Conservation (phyloP, 148 eudicot species). For the Nepenthes mirabilis region DNA sequence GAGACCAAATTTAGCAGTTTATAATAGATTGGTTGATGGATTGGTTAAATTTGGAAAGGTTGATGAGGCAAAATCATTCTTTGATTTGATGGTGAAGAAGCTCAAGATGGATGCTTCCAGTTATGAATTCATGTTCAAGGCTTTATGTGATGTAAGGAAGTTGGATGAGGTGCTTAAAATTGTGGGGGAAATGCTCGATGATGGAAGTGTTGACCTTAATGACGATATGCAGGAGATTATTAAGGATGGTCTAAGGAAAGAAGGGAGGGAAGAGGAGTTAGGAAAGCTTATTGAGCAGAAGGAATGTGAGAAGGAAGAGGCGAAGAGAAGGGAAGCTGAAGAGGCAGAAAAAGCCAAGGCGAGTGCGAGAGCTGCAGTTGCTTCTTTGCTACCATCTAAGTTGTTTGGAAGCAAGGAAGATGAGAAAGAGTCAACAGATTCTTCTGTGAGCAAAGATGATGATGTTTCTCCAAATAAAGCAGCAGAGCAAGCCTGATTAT, state of each 20-base stretch:
- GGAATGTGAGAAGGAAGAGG: constrained; percentile 80
- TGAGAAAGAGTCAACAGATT: constrained; percentile 14
- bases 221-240: constrained; percentile 69
- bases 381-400: constrained; percentile 64
- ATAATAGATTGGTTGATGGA: constrained; percentile 65
- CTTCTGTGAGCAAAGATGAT: constrained; percentile 4
- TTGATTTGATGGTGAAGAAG: constrained; percentile 82
- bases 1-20: constrained; percentile 69
- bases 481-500: neutral
- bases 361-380: constrained; percentile 42
- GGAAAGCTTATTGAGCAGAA: constrained; percentile 52
- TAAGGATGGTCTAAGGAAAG: constrained; percentile 50
- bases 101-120: constrained; percentile 75
- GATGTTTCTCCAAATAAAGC: constrained; percentile 9
- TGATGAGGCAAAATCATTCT: constrained; percentile 79
- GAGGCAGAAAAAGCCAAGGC: constrained; percentile 66
- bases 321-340: constrained; percentile 59
- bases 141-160: constrained; percentile 59
- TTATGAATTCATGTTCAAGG: constrained; percentile 68
- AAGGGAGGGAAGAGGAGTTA: constrained; percentile 70
- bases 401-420: constrained; percentile 48
- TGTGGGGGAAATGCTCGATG: constrained; percentile 57
- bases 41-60: constrained; percentile 66
- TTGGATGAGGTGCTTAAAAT: constrained; percentile 61
- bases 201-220: constrained; percentile 60